Conservation (phyloP, 345 rosid genomes). For the Trapa bicornis region DNA sequence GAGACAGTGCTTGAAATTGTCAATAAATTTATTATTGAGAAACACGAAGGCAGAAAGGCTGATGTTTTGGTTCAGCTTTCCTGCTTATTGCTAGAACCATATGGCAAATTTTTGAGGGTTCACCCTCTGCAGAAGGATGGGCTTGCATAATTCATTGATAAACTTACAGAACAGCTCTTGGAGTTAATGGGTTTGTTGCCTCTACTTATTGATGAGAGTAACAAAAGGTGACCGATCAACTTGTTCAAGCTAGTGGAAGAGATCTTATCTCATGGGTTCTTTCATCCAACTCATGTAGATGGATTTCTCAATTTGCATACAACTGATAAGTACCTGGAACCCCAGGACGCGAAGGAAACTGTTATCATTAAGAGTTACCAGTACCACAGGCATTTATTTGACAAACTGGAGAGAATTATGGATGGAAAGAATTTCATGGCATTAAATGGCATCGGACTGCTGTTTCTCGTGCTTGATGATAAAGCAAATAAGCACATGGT, state of each 20-base stretch:
- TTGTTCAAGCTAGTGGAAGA: slow-evolving; percentile 45
- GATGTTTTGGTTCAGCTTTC: slow-evolving; percentile 38
- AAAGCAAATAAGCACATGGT: slow-evolving; percentile 45
- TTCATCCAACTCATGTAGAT: slow-evolving; percentile 67
- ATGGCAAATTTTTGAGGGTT: slow-evolving; percentile 57
- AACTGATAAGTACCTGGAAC: slow-evolving; percentile 37
- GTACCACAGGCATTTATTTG: slow-evolving; percentile 75
- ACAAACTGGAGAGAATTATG: slow-evolving; percentile 39
- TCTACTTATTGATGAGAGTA: slow-evolving; percentile 17
- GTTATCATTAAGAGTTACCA: slow-evolving; percentile 54
- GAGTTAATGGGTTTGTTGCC: slow-evolving; percentile 36
- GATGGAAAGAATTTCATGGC: slow-evolving; percentile 30
- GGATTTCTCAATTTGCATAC: slow-evolving; percentile 58
- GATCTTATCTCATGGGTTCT: slow-evolving; percentile 53
- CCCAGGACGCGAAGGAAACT: slow-evolving; percentile 24
- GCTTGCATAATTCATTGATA: slow-evolving; percentile 52
- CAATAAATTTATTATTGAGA: slow-evolving; percentile 23
- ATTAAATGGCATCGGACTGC: slow-evolving; percentile 44
- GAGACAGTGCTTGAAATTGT: slow-evolving; percentile 42
- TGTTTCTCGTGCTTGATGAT: slow-evolving; percentile 52
- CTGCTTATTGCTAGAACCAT: slow-evolving; percentile 65
- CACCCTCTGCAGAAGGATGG: slow-evolving; percentile 71
- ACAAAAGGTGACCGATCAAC: slow-evolving; percentile 15
- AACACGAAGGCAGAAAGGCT: slow-evolving; percentile 25
- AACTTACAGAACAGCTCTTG: slow-evolving; percentile 61